These are phyloP conservation scores for Talaromyces sp. DNA, from an alignment of 2,329 filamentous ascomycete species.

Conservation along the genomic window DNA sequence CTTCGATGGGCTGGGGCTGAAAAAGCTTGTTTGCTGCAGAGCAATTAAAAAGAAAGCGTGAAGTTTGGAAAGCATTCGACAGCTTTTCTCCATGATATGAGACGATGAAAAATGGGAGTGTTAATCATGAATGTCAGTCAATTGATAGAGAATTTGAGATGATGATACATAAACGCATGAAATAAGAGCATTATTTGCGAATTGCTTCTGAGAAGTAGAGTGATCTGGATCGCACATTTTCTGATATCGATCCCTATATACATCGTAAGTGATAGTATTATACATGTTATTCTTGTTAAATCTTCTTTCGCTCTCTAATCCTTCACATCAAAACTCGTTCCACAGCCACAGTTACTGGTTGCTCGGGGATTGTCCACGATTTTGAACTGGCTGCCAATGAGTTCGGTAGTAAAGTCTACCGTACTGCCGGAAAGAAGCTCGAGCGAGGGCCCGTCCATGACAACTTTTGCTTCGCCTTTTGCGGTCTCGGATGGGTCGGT, in stretches of 20 bases:
- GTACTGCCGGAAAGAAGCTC: conserved; percentile 89
- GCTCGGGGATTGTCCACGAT: conserved; percentile 89
- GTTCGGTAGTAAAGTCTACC: conserved; percentile 91
- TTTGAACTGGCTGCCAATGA: conserved; percentile 94
- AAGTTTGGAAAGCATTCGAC: not conserved
- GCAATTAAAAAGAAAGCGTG: not conserved
- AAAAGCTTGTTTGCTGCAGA: not conserved
- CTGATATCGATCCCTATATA: not conserved
- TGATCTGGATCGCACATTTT: not conserved
- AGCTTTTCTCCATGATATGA: not conserved
- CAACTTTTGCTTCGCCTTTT: conserved; percentile 62
- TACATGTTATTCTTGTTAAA: not conserved
- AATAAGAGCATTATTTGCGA: not conserved
- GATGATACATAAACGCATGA: not conserved
- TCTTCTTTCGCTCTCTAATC: conserved; percentile 29
- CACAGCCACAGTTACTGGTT: conserved; percentile 92
- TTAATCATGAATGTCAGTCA: not conserved
- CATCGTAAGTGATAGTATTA: not conserved
- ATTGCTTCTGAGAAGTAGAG: not conserved
- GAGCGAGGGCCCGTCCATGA: conserved; percentile 81
- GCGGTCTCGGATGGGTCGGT: conserved; percentile 16
- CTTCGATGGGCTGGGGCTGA: not conserved
- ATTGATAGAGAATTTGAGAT: not conserved
- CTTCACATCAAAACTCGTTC: conserved; percentile 95
- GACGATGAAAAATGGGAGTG: not conserved